A percentile compares a stretch with the other conserved stretches of the same genome.
Conservation (phyloP, 208 protist species). For the Leishmania aethiopica region DNA sequence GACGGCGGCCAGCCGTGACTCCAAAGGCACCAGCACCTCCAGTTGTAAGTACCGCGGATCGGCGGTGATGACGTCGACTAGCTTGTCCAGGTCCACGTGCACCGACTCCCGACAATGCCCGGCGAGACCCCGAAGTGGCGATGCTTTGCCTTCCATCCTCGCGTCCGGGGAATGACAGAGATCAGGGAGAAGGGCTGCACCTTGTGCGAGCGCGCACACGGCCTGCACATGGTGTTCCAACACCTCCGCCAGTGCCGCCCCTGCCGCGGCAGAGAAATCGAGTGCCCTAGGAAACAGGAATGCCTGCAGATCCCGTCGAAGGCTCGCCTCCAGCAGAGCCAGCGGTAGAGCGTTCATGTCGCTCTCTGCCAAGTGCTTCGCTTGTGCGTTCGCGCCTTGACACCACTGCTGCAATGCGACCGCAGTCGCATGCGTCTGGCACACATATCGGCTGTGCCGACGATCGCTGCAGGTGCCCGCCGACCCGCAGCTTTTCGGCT, state of each 20-base stretch:
- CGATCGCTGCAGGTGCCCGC: not conserved
- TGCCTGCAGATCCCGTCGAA: constrained; percentile 15
- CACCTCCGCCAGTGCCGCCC: constrained; percentile 14
- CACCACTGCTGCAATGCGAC: constrained; percentile 11
- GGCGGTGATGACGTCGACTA: constrained; percentile 16
- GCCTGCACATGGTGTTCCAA: constrained; percentile 23
- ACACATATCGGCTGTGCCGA: not conserved
- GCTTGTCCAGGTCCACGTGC: constrained; percentile 11
- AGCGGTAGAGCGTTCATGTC: constrained; percentile 8
- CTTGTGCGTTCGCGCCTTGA: not conserved
- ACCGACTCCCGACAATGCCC: not conserved
- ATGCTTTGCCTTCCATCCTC: not conserved
- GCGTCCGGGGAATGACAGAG: not conserved
- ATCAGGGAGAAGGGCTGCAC: not conserved
- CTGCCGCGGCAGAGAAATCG: constrained; percentile 15
- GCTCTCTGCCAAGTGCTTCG: not conserved
- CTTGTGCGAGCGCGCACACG: constrained; percentile 22
- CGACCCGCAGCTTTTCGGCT: not conserved
- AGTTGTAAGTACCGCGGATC: constrained; percentile 27
- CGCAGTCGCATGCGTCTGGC: not conserved
- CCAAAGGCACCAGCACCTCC: constrained; percentile 25
- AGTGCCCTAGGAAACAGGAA: constrained; percentile 11
- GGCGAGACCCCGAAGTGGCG: not conserved
- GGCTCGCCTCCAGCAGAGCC: constrained; percentile 9
- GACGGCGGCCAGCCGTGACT: constrained; percentile 19